Evolutionary conservation across 768 basidiomycete species (phyloP).

Genomic region (Cystobasidiopsis lactophilus): DNA sequence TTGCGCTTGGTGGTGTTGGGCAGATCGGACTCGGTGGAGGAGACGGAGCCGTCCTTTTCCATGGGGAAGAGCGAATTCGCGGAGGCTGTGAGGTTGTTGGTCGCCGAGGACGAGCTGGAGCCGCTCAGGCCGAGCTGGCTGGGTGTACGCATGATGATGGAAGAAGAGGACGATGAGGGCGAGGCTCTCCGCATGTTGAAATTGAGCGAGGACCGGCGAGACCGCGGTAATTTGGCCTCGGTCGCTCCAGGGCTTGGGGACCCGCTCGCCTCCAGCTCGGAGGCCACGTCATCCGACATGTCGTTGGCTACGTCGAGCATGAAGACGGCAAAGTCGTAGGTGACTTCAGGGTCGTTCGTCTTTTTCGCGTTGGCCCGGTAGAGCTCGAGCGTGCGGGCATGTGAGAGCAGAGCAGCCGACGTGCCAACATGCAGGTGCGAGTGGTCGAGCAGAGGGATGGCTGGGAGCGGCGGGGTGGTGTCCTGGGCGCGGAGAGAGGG

Average conservation of each 20-base stretch:
- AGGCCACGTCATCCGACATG: constrained; percentile 31
- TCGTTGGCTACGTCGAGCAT: constrained; percentile 94
- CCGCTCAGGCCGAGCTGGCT: too few relatives aligned
- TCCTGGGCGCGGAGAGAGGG: background rate
- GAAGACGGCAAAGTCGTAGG: constrained; percentile 96
- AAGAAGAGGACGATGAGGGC: too few relatives aligned
- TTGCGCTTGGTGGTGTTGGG: constrained; percentile 23
- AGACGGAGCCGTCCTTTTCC: too few relatives aligned
- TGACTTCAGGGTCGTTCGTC: constrained; percentile 88
- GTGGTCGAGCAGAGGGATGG: constrained; percentile 14
- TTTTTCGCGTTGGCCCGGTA: constrained; percentile 97
- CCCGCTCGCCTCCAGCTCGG: too few relatives aligned
- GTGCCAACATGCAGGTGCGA: constrained; percentile 34
- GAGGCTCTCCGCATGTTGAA: too few relatives aligned
- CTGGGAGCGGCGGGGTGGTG: background rate
- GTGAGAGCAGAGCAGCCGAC: constrained; percentile 74
- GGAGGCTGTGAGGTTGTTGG: too few relatives aligned
- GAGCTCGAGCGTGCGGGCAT: constrained; percentile 86
- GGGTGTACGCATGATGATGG: too few relatives aligned
- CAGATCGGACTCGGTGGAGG: constrained; percentile 8
- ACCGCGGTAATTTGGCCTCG: too few relatives aligned
- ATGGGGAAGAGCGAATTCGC: too few relatives aligned
- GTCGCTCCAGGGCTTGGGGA: too few relatives aligned
- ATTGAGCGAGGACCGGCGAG: too few relatives aligned
- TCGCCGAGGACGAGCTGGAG: constrained; percentile 1